phyloP scores from a whole-genome alignment of 2,329 filamentous ascomycete genomes.

The Talaromyces albobiverticillius region DNA sequence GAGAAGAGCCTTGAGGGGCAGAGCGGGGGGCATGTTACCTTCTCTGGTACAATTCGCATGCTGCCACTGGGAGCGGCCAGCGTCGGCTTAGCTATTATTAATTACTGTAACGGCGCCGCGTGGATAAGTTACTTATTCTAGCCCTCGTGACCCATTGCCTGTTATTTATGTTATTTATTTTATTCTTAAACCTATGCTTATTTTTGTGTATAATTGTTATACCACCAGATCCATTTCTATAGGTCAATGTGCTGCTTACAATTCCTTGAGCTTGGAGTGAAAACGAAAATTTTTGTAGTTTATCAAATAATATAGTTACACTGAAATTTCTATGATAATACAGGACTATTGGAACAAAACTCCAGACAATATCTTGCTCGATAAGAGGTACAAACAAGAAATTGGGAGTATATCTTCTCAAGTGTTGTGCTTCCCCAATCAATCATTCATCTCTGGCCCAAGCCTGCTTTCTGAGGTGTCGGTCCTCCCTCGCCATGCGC shows the following conservation, averaged over 20 bases:
- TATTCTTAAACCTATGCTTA: no score
- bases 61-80: slow-evolving; percentile 12
- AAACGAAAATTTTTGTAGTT: slow-evolving; percentile 3
- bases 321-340: slow-evolving; percentile 10
- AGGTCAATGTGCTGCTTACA: background rate
- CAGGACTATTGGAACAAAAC: slow-evolving; percentile 5
- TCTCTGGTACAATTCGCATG: background rate
- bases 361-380: background rate
- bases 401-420: background rate
- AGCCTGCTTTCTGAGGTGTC: slow-evolving; percentile 56
- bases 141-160: slow-evolving; percentile 5
- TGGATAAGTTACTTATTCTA: no score
- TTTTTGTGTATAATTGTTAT: no score
- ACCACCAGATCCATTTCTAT: no score
- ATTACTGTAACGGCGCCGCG: slow-evolving; percentile 2
- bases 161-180: no score
- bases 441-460: slow-evolving; percentile 59
- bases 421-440: background rate
- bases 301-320: slow-evolving; percentile 11
- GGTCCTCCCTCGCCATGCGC: slow-evolving; percentile 60
- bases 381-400: background rate
- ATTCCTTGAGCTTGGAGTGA: background rate
- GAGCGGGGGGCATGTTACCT: slow-evolving; percentile 19
- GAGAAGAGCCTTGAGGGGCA: slow-evolving; percentile 17
- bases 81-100: slow-evolving; percentile 3